Percentiles rank a stretch among this genome's conserved stretches.
phyloP scores from a whole-genome alignment of 495 filamentous ascomycete genomes.

The Penicillium daleae region DNA sequence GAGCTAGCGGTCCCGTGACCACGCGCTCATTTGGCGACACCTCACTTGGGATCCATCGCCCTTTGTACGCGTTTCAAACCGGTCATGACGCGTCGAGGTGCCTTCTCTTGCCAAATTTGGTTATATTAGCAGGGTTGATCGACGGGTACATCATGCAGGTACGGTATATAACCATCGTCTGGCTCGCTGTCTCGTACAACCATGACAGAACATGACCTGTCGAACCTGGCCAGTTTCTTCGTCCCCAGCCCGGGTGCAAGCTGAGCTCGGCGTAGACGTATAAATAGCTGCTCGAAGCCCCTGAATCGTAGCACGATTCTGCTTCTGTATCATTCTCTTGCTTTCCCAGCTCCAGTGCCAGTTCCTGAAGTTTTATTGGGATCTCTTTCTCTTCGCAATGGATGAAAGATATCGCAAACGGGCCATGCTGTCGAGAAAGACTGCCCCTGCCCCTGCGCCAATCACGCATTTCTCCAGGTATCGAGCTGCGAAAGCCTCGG shows the following conservation, averaged over 20 bases:
- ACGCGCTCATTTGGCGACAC: constrained; percentile 47
- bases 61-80: constrained; percentile 43
- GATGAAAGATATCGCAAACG: constrained; percentile 9
- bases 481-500: constrained; percentile 45
- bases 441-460: constrained; percentile 20
- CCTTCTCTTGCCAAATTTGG: constrained; percentile 9
- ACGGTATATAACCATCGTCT: constrained; percentile 7
- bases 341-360: not conserved
- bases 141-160: not conserved
- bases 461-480: constrained; percentile 50
- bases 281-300: constrained; percentile 24
- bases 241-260: constrained; percentile 1
- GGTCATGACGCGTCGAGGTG: constrained; percentile 36
- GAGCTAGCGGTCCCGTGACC: constrained; percentile 38
- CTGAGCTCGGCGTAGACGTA: constrained; percentile 1
- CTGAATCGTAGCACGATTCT: constrained; percentile 16
- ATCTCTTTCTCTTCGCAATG: not conserved
- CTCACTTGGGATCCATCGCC: constrained; percentile 15
- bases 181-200: constrained; percentile 14
- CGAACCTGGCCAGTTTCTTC: not conserved
- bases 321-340: not conserved
- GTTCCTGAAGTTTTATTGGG: not conserved
- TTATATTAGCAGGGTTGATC: constrained; percentile 24
- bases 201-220: constrained; percentile 8
- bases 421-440: constrained; percentile 39